A percentile compares a stretch with the other conserved stretches of the same genome.
Conservation (phyloP, 345 rosid species). For the Pugionium cornutum region DNA sequence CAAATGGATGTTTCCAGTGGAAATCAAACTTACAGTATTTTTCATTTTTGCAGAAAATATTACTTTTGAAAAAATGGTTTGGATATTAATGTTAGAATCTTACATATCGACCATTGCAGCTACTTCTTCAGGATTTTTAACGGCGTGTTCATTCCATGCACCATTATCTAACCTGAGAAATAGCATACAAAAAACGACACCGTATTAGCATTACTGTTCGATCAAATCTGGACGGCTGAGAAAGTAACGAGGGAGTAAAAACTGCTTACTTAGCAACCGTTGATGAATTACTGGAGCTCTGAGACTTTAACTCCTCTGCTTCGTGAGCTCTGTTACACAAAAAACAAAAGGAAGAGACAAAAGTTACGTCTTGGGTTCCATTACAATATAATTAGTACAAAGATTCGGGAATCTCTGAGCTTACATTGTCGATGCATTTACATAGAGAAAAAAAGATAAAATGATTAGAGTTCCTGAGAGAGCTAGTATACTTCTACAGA, state of each 20-base stretch:
- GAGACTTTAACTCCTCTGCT: conserved; percentile 38
- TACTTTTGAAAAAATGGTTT: neutral
- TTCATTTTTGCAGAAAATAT: neutral
- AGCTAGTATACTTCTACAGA: conserved; percentile 44
- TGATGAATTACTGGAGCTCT: conserved; percentile 29
- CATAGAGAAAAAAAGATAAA: conserved; percentile 40
- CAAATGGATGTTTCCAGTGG: no score
- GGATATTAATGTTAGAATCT: conserved; percentile 26
- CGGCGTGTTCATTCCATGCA: conserved; percentile 59
- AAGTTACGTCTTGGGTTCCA: neutral
- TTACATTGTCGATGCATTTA: conserved; percentile 27
- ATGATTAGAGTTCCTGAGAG: conserved; percentile 43
- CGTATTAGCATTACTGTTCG: neutral
- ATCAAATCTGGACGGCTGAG: conserved; percentile 20
- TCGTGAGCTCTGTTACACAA: conserved; percentile 29
- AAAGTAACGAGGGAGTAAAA: neutral
- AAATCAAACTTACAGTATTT: no score
- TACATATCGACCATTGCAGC: conserved; percentile 74
- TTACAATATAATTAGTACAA: neutral
- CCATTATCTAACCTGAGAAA: conserved; percentile 41
- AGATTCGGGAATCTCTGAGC: neutral
- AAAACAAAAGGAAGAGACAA: neutral
- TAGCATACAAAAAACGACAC: neutral
- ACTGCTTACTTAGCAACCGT: conserved; percentile 28
- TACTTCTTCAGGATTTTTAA: conserved; percentile 67